phyloP scores from a whole-genome alignment of 345 rosid species.

The Firmiana major region DNA sequence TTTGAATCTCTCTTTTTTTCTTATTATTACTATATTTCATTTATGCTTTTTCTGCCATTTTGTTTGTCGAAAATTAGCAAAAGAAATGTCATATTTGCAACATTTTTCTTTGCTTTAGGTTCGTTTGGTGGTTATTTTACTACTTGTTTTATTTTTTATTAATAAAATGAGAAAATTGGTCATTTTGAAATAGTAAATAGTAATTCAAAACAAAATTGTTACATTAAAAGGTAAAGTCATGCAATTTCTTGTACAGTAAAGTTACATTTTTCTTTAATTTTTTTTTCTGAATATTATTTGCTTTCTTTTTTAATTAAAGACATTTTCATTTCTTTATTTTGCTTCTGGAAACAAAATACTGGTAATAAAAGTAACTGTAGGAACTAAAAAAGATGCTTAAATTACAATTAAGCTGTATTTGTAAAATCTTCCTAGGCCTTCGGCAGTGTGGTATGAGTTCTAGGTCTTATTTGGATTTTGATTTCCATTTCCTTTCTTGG shows the following conservation, averaged over 20 bases:
- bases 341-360: not conserved
- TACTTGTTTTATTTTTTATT: too few species aligned
- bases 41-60: not conserved
- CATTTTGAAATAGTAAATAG: not conserved
- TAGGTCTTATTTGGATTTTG: not conserved
- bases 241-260: not conserved
- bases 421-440: not conserved
- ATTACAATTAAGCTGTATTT: not conserved
- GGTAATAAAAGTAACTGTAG: not conserved
- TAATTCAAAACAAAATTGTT: not conserved
- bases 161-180: not conserved
- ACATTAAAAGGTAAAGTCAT: not conserved
- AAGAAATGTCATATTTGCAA: not conserved
- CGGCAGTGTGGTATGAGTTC: not conserved
- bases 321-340: too few species aligned
- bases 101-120: too few species aligned
- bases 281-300: too few species aligned
- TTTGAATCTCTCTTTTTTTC: too few species aligned
- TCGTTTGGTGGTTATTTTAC: too few species aligned
- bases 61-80: not conserved
- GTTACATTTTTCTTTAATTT: too few species aligned
- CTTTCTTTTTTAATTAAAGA: too few species aligned
- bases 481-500: not conserved
- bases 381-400: not conserved
- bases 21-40: not conserved